A percentile compares a stretch with the other conserved stretches of the same genome.
These are phyloP conservation scores for Venturiaceae sp. DNA, from an alignment of 2,329 filamentous ascomycete species.

Conservation along the genomic window DNA sequence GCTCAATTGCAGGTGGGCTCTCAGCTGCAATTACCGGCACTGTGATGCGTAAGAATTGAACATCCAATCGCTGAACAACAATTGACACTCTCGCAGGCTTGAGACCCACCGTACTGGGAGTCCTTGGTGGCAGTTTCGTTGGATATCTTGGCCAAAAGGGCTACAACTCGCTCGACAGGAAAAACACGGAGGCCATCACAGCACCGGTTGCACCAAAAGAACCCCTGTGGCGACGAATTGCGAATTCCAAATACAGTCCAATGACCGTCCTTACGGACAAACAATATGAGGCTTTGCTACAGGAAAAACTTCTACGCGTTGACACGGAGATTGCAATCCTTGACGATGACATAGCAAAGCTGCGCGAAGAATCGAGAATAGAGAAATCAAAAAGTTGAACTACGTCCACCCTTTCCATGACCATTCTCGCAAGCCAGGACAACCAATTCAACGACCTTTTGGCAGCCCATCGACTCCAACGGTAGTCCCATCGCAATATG, in stretches of 20 bases:
- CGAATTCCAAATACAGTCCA: constrained; percentile 60
- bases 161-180: constrained; percentile 43
- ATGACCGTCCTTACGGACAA: constrained; percentile 60
- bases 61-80: neutral
- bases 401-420: neutral
- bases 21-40: constrained; percentile 2
- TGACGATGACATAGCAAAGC: constrained; percentile 60
- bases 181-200: constrained; percentile 23
- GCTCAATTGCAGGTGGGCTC: constrained; percentile 1
- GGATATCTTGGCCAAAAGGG: constrained; percentile 47
- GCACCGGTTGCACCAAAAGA: constrained; percentile 16
- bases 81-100: constrained; percentile 33
- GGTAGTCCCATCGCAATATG: neutral
- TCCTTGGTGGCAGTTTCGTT: constrained; percentile 48
- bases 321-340: constrained; percentile 71
- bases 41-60: neutral
- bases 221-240: constrained; percentile 38
- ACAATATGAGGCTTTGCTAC: constrained; percentile 61
- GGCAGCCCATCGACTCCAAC: neutral
- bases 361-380: constrained; percentile 22
- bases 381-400: neutral
- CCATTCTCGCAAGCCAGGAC: neutral
- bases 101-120: constrained; percentile 44
- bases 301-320: constrained; percentile 59
- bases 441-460: neutral